A percentile compares a stretch with the other conserved stretches of the same genome.
These are phyloP conservation scores for Ustilago shanxiensis DNA, from an alignment of 1,284 basidiomycete genomes.

Conservation along the genomic window DNA sequence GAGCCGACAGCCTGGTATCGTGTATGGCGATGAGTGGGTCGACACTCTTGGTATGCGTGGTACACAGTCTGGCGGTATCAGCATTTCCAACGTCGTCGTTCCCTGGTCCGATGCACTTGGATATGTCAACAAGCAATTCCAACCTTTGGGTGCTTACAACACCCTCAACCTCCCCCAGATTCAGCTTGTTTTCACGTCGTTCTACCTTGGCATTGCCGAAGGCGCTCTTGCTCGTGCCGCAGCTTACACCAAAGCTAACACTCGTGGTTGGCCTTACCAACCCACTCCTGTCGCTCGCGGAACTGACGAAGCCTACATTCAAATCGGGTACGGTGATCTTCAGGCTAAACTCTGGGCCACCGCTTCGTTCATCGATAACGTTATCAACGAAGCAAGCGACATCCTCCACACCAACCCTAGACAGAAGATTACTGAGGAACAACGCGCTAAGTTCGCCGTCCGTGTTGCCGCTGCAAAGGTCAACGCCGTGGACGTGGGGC, in stretches of 20 bases:
- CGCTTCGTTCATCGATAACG: conserved; percentile 65
- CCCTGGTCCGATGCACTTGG: conserved; percentile 65
- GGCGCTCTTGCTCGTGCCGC: conserved; percentile 65
- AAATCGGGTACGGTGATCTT: conserved; percentile 67
- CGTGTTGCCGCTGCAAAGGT: conserved; percentile 68
- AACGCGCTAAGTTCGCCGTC: conserved; percentile 68
- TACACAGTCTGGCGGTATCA: conserved; percentile 65
- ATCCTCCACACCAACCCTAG: conserved; percentile 58
- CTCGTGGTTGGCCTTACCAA: conserved; percentile 68
- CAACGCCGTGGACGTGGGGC: conserved; percentile 62
- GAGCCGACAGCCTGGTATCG: conserved; percentile 64
- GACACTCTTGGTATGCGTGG: conserved; percentile 70
- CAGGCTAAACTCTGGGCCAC: conserved; percentile 68
- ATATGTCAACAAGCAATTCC: conserved; percentile 55
- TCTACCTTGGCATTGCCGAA: conserved; percentile 70
- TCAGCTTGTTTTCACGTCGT: conserved; percentile 68
- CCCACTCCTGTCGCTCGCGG: conserved; percentile 57
- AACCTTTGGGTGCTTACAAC: conserved; percentile 66
- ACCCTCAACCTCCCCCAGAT: conserved; percentile 69
- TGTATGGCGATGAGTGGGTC: conserved; percentile 69
- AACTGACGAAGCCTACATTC: conserved; percentile 69
- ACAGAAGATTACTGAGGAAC: conserved; percentile 58
- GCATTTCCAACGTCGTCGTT: conserved; percentile 62
- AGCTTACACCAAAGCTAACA: conserved; percentile 66
- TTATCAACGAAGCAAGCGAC: conserved; percentile 40